Conservation (phyloP, 1,284 basidiomycete genomes). For the Cutaneotrichosporon spelunceum region DNA sequence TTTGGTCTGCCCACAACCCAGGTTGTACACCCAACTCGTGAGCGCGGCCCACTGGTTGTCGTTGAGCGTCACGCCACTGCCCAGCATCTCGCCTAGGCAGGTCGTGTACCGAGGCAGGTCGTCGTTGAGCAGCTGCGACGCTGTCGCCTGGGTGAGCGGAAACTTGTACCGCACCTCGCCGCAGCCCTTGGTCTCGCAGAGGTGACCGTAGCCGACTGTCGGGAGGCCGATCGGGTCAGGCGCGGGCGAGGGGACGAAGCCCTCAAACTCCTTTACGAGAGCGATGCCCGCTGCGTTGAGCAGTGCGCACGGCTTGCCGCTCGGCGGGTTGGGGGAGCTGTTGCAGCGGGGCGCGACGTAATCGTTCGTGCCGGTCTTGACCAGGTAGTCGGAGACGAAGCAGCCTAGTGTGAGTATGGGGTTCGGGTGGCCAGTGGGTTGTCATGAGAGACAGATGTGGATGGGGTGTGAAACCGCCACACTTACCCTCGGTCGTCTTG, state of each 20-base stretch:
- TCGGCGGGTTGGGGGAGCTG: background rate
- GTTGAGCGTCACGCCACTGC: conserved; percentile 15
- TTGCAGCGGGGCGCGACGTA: conserved; percentile 7
- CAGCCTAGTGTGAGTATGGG: conserved; percentile 6
- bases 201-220: conserved; percentile 23
- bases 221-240: conserved; percentile 17
- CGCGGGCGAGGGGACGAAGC: conserved; percentile 5
- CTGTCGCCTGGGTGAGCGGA: conserved; percentile 12
- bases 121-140: conserved; percentile 9
- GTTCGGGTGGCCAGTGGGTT: too few species aligned
- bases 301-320: conserved; percentile 1
- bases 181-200: conserved; percentile 10
- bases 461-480: too few species aligned
- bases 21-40: conserved; percentile 12
- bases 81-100: conserved; percentile 13
- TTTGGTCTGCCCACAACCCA: conserved; percentile 12
- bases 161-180: conserved; percentile 9
- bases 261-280: conserved; percentile 18
- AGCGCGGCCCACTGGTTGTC: conserved; percentile 20
- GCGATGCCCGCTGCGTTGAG: conserved; percentile 13
- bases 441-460: too few species aligned
- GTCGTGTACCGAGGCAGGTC: conserved; percentile 13
- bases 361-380: conserved; percentile 4
- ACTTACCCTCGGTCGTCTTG: conserved; percentile 13
- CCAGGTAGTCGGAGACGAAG: conserved; percentile 17